Evolutionary conservation across 306 rosid genomes (phyloP).

Genomic region (Sicyos edulis): DNA sequence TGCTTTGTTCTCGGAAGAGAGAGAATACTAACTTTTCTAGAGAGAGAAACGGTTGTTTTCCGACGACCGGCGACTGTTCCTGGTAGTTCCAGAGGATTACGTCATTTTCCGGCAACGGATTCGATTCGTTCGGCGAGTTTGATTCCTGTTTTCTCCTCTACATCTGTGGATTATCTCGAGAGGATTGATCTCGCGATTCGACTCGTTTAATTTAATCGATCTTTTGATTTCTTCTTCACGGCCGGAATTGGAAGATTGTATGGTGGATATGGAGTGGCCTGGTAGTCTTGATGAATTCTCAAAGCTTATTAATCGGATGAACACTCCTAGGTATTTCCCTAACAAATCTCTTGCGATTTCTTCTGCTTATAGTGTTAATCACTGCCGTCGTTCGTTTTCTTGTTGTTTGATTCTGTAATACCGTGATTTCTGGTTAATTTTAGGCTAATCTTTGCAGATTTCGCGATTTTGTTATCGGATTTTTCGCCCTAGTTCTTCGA

Average conservation of each 20-base stretch:
- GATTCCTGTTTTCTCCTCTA: background rate
- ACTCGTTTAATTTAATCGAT: background rate
- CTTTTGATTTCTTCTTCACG: background rate
- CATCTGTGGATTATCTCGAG: background rate
- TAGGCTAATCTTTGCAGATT: background rate
- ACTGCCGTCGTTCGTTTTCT: background rate
- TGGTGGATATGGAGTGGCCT: conserved; percentile 57
- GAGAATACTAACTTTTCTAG: conserved; percentile 26
- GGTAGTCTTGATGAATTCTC: conserved; percentile 67
- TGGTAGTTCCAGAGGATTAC: background rate
- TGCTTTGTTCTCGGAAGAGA: conserved; percentile 33
- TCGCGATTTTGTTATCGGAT: background rate
- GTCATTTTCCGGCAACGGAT: background rate
- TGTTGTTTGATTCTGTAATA: background rate
- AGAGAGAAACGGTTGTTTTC: conserved; percentile 7
- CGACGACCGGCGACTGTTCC: background rate
- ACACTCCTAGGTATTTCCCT: conserved; percentile 66
- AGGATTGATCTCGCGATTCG: background rate
- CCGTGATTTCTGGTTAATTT: conserved; percentile 2
- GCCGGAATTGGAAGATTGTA: background rate
- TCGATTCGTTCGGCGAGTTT: background rate
- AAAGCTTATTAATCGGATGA: conserved; percentile 71
- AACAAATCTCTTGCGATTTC: background rate
- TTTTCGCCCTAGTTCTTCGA: background rate
- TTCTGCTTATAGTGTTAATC: background rate